These are phyloP conservation scores for Lasiodiplodia hormozganensis DNA, from an alignment of 2,329 filamentous ascomycete species.

Conservation along the genomic window DNA sequence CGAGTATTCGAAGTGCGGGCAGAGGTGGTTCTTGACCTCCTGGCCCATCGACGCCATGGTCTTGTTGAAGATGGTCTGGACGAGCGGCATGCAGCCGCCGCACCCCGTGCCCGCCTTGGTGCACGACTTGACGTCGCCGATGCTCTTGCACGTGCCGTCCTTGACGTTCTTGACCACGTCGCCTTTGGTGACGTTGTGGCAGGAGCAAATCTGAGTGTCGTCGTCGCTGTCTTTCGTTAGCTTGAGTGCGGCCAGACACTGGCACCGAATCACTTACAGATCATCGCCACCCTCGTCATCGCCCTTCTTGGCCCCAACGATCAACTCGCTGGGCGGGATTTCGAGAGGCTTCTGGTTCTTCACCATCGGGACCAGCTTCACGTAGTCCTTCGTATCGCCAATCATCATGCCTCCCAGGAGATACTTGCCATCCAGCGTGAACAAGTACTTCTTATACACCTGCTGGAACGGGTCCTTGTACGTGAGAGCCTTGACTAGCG, in stretches of 20 bases:
- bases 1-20: slow-evolving; percentile 82
- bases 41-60: slow-evolving; percentile 85
- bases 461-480: slow-evolving; percentile 89
- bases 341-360: slow-evolving; percentile 83
- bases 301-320: slow-evolving; percentile 76
- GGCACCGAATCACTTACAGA: slow-evolving; percentile 54
- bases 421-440: slow-evolving; percentile 88
- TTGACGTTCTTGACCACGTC: slow-evolving; percentile 77
- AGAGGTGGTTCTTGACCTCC: slow-evolving; percentile 86
- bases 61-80: slow-evolving; percentile 88
- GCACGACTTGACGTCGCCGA: slow-evolving; percentile 84
- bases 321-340: slow-evolving; percentile 79
- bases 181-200: slow-evolving; percentile 89
- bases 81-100: slow-evolving; percentile 87
- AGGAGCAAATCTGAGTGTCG: slow-evolving; percentile 89
- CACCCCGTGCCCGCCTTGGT: slow-evolving; percentile 93
- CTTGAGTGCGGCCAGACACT: background rate
- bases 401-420: slow-evolving; percentile 98
- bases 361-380: slow-evolving; percentile 86
- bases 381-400: slow-evolving; percentile 87
- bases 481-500: slow-evolving; percentile 79
- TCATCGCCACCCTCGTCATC: slow-evolving; percentile 76
- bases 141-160: slow-evolving; percentile 78
- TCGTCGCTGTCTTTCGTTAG: slow-evolving; percentile 60
- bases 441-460: slow-evolving; percentile 93